phyloP scores from a whole-genome alignment of 73 alveolate species.

The Symbiodinium pilosum region DNA sequence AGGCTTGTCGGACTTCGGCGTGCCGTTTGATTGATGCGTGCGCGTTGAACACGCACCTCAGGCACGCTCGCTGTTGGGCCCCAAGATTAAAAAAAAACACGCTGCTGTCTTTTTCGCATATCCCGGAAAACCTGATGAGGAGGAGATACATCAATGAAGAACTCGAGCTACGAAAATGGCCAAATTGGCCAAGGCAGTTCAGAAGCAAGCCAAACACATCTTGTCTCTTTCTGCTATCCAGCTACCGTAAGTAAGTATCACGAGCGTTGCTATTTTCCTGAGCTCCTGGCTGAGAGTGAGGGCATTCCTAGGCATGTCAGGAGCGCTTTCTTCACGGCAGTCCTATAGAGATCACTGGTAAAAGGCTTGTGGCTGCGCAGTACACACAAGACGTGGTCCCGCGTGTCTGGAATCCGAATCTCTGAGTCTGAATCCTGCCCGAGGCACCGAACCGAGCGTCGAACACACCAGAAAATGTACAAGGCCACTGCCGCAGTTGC shows the following conservation, averaged over 20 bases:
- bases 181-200: too few species aligned
- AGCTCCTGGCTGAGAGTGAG: not conserved
- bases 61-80: not conserved
- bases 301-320: not conserved
- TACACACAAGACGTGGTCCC: not conserved
- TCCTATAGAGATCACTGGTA: too few species aligned
- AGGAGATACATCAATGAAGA: too few species aligned
- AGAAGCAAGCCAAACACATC: too few species aligned
- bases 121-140: too few species aligned
- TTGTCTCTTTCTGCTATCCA: too few species aligned
- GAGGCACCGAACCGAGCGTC: conserved; percentile 40
- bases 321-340: too few species aligned
- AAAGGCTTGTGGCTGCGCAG: not conserved
- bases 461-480: conserved; percentile 58
- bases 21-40: not conserved
- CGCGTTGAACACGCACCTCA: not conserved
- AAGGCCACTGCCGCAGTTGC: conserved; percentile 2
- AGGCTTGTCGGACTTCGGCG: conserved; percentile 9
- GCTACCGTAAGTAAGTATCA: too few species aligned
- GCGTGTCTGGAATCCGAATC: too few species aligned
- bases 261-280: not conserved
- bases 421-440: not conserved
- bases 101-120: not conserved
- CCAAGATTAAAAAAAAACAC: not conserved
- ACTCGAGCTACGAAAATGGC: too few species aligned